Evolutionary conservation across 257 asterid species (phyloP), one percentile per base, ranked within the genome.

Genomic region (Gentiana macrophylla): DNA sequence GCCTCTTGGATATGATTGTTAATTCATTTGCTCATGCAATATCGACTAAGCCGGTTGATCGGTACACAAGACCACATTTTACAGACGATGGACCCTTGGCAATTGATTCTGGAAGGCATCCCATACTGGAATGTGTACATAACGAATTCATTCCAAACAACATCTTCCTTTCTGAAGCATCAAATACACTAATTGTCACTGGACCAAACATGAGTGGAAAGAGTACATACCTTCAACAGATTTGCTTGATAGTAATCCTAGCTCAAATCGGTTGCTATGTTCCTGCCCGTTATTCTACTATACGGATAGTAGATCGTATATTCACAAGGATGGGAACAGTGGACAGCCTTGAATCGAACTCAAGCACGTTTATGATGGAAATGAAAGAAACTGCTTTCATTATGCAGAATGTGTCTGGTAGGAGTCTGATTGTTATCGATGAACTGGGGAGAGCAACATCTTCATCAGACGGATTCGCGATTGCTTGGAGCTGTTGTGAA

Each of bases 171-270:
- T 87, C 98, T 61, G 98, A 87, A 74, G 95, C 96, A 69, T 88
- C 98, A 71, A 87, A 87, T 70, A 84, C 87, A 95, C 79, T 84
- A 46, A 68, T 87, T 56, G 94, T 91, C 70, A 83, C 83, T 24
- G 98, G 98, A 63, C 98, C 98, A 67, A 91, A 91, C 86, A 91
- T 91, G 98, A 91, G 98, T 59, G 98, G 96, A 67, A 91, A 91
- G 81, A 91, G 96, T 68, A 87, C 98, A 58, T 91, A 82, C 74
- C 96, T 87, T 77, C 98, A 91, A 69, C 98, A 87, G 81, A 72
- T 87, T 73, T 87, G 98, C 69, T 68, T 87, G 68, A 71, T 81
- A 24, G 82, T 87, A 82, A 87, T 91, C 78, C 94, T 91, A 41
- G 98, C 98, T 61, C 98, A 91, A 75, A 79, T 84, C 76, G 98